Evolutionary conservation across 371 early-diverging fungal species (phyloP).

Genomic region (Actinomortierella wolfii): DNA sequence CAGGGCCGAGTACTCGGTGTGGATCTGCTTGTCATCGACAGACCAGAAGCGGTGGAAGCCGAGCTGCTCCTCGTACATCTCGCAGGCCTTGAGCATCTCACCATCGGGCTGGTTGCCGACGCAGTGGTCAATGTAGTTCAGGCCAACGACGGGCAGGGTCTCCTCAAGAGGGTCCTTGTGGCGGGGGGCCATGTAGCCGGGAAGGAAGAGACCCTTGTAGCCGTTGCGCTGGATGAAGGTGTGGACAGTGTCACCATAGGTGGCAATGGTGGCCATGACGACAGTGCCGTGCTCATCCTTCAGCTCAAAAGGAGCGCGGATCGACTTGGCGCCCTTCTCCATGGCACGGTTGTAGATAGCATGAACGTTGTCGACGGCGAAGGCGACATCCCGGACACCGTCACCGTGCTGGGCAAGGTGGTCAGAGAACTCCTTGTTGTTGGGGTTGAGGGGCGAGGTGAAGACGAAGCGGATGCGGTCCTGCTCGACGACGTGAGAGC

Average conservation of each 20-base stretch:
- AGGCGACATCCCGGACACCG: slow-evolving; percentile 94
- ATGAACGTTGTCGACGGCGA: slow-evolving; percentile 86
- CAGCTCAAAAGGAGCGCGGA: slow-evolving; percentile 82
- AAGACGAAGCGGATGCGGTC: slow-evolving; percentile 86
- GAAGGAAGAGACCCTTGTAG: slow-evolving; percentile 90
- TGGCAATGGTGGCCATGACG: slow-evolving; percentile 89
- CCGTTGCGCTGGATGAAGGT: slow-evolving; percentile 88
- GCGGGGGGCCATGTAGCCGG: slow-evolving; percentile 68
- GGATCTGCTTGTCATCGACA: slow-evolving; percentile 96
- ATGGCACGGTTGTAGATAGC: slow-evolving; percentile 85
- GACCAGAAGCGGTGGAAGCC: slow-evolving; percentile 99
- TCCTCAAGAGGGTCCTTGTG: slow-evolving; percentile 71
- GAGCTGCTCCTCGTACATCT: slow-evolving; percentile 84
- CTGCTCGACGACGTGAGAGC: slow-evolving; percentile 86
- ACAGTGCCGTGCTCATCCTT: slow-evolving; percentile 88
- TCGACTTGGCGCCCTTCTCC: slow-evolving; percentile 83
- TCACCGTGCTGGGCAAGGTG: slow-evolving; percentile 90
- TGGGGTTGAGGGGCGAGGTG: slow-evolving; percentile 91
- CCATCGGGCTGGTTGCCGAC: slow-evolving; percentile 95
- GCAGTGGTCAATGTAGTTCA: slow-evolving; percentile 88
- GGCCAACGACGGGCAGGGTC: slow-evolving; percentile 69
- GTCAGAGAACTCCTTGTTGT: slow-evolving; percentile 70
- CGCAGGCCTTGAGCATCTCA: slow-evolving; percentile 87
- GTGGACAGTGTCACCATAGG: slow-evolving; percentile 92
- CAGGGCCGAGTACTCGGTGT: slow-evolving; percentile 93